phyloP scores from a whole-genome alignment of 306 rosid species.

The Prunus padus region DNA sequence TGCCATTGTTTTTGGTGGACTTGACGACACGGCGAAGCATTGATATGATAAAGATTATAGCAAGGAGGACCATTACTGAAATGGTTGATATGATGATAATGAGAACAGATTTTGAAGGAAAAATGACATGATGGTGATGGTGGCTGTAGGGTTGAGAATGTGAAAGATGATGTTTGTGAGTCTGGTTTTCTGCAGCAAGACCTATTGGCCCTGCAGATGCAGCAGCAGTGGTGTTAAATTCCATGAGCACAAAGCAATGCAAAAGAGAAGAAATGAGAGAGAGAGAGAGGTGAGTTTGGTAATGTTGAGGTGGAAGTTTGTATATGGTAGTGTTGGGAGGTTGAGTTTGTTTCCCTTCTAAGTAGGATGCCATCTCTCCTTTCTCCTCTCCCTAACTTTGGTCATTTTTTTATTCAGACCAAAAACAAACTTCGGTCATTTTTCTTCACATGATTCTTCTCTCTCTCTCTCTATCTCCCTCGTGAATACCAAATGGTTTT shows the following conservation, averaged over 20 bases:
- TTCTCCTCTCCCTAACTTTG: conserved; percentile 27
- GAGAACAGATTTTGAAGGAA: conserved; percentile 58
- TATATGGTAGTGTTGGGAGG: conserved; percentile 14
- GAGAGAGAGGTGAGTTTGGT: conserved; percentile 16
- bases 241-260: conserved; percentile 59
- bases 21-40: conserved; percentile 57
- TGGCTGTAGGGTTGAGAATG: conserved; percentile 32
- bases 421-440: conserved; percentile 11
- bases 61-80: conserved; percentile 38
- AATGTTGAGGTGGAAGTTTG: conserved; percentile 30
- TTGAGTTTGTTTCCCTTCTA: conserved; percentile 33
- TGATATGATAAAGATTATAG: conserved; percentile 43
- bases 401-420: no score
- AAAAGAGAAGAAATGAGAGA: conserved; percentile 19
- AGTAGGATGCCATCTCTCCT: conserved; percentile 5
- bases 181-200: conserved; percentile 27
- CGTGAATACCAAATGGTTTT: conserved; percentile 40
- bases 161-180: conserved; percentile 31
- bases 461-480: conserved; percentile 29
- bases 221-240: conserved; percentile 37
- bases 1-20: conserved; percentile 34
- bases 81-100: conserved; percentile 38
- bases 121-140: conserved; percentile 26
- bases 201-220: conserved; percentile 37
- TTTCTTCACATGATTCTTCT: conserved; percentile 25